Percentiles rank a stretch among this genome's conserved stretches.
phyloP scores from a whole-genome alignment of 2,329 filamentous ascomycete genomes.

The Fusarium incarnatum region DNA sequence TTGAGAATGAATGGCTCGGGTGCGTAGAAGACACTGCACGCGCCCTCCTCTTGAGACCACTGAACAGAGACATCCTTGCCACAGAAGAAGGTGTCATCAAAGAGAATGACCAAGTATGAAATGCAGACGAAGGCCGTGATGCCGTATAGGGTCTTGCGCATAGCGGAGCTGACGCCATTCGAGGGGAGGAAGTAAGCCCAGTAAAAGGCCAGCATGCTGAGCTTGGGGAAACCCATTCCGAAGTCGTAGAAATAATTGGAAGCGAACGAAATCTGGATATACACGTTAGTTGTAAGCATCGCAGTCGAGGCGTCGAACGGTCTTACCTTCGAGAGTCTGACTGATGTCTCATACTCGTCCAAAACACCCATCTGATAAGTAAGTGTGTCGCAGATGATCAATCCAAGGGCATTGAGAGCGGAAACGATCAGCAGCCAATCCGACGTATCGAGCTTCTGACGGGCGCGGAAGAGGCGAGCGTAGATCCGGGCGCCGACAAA shows the following conservation, averaged over 20 bases:
- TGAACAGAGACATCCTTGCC: constrained; percentile 50
- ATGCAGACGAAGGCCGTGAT: constrained; percentile 50
- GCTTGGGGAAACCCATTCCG: constrained; percentile 52
- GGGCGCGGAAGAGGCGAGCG: constrained; percentile 48
- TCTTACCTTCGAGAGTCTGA: constrained; percentile 48
- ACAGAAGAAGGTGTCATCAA: constrained; percentile 52
- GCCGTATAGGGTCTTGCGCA: constrained; percentile 48
- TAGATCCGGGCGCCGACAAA: constrained; percentile 50
- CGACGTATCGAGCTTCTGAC: constrained; percentile 47
- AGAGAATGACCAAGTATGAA: constrained; percentile 50
- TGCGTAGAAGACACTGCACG: constrained; percentile 52
- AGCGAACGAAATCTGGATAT: constrained; percentile 48
- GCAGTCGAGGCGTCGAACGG: accelerated
- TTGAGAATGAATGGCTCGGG: constrained; percentile 51
- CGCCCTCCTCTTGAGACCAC: constrained; percentile 52
- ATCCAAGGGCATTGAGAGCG: constrained; percentile 47
- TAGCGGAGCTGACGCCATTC: constrained; percentile 37
- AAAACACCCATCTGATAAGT: constrained; percentile 50
- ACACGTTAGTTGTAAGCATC: background rate
- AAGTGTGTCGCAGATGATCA: constrained; percentile 52
- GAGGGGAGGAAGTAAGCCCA: constrained; percentile 50
- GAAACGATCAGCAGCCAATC: constrained; percentile 48
- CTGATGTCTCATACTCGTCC: constrained; percentile 48
- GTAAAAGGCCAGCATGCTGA: constrained; percentile 53
- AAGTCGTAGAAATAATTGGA: constrained; percentile 55